Evolutionary conservation across 163 green algal species (phyloP), one percentile per base, ranked within the genome.

Genomic region (Prototheca cutis): DNA sequence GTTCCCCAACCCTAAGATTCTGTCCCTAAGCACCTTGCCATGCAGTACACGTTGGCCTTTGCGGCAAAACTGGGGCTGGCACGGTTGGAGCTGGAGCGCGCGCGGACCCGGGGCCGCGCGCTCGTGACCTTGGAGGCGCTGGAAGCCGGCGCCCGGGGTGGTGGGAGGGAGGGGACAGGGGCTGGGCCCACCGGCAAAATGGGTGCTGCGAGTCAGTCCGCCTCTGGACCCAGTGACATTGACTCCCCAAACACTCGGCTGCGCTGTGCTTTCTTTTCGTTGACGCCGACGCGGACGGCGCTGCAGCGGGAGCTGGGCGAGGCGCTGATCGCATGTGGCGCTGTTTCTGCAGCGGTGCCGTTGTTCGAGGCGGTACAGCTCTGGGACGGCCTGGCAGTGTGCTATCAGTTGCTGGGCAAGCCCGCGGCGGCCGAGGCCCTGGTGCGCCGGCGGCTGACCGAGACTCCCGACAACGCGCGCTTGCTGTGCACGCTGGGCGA

Each of bases 401-500:
- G 88, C 83, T 93, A 91, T 77, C 74, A 70, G 25, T 66, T 95
- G 65, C 71, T 94, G 59, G 77, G 77, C 45, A 94, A 94, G 73
- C 28, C 3, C 42, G 4, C n/a, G 47, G 28, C 62, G 53, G 67
- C 80, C 6, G 71, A 85, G 66, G 68, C 84, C 62, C 59, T 94
- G 13, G 76, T 94, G n/a, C 58, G 54, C 31, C 27, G 62, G 34
- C 65, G 82, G 40, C 58, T 79, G 64, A 66, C 82, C 67, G 78
- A 73, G 4, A 67, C 59, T 0, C 85, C 87, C 13, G 61, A 85
- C 39, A 80, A 94, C 55, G 69, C 89, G 6, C 72, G 69, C 42
- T 77, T 95, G 62, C 87, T 77, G 82, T 95, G 89, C 56, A 74
- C 79, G 0, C 71, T 96, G 62, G 89, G 86, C 0, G 87, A 95